phyloP scores from a whole-genome alignment of 139 green algal genomes.

The Chlamydomonas sp. region DNA sequence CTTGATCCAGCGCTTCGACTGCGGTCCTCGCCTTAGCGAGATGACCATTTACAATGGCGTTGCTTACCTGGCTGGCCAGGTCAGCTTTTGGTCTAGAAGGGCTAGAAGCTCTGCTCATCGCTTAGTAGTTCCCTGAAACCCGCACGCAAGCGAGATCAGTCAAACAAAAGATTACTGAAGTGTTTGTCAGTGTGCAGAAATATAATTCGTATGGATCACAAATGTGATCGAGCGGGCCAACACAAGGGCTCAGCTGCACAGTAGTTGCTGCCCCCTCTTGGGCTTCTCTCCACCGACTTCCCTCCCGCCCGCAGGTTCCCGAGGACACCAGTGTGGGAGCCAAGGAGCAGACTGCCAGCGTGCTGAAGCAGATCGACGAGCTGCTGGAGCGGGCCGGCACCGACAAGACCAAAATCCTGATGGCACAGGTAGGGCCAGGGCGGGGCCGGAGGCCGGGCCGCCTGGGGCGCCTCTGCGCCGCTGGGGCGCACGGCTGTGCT shows the following conservation, averaged over 20 bases:
- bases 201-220: background rate
- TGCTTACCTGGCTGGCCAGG: slow-evolving; percentile 37
- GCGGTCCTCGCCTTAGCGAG: background rate
- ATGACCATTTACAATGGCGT: slow-evolving; percentile 23
- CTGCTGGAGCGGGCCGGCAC: slow-evolving; percentile 42
- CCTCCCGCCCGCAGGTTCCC: slow-evolving; percentile 17
- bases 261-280: background rate
- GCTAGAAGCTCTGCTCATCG: too few species aligned
- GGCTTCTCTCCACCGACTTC: too few species aligned
- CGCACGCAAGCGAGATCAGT: background rate
- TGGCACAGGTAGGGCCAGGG: background rate
- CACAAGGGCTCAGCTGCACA: too few species aligned
- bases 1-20: slow-evolving; percentile 22
- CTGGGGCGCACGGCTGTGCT: background rate
- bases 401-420: slow-evolving; percentile 41
- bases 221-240: too few species aligned
- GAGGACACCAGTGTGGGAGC: slow-evolving; percentile 21
- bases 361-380: slow-evolving; percentile 38
- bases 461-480: background rate
- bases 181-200: too few species aligned
- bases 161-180: background rate
- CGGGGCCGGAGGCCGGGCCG: background rate
- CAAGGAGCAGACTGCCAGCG: slow-evolving; percentile 35
- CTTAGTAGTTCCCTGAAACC: too few species aligned
- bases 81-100: background rate